Evolutionary conservation across 768 basidiomycete genomes (phyloP), one percentile per base, ranked within the genome.

Genomic region (Russula vinacea): DNA sequence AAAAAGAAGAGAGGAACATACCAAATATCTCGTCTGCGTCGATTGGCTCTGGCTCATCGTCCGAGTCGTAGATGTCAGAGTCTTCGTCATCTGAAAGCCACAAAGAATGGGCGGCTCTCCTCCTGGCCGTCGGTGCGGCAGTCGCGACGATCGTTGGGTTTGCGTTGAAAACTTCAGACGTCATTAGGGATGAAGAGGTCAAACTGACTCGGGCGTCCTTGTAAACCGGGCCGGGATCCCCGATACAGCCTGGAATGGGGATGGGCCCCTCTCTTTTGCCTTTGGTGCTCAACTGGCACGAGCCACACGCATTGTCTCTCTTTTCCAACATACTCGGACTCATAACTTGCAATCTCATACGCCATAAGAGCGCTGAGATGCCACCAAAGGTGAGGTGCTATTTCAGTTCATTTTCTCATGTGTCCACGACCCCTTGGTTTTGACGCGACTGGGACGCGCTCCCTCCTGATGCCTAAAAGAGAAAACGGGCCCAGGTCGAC

Each of bases 21-120:
- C 95, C 96, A 71, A 89, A 98, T 56, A 98, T 85, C 75, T 98
- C 96, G 62, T 95, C 88, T 68, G 86, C 83, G 78, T 98, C 94
- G 58, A 98, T 96, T 45, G 79, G 83, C 70, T 91, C 88, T 5
- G 77, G 74, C 58, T 84, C 82, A 55, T 79, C 78, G 5, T 70
- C 71, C 57, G 72, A 73, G 39, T 72, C 73, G 22, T 61, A 64
- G 24, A 14, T 6, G 13, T 67, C 64, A 19, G 60, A 63, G 13
- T 70, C 74, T 5, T 68, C 72, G 26, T 69, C 74, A 56, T 74
- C 74, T 9, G 71, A 68, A 47, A 86, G 74, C 90, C 90, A 92
- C 9, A 91, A 77, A 29, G 85, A 85, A 40, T 77, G 77, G 17
- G 72, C 76, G 13, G 62, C 60, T 49, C 76, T 70, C 37, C 77